Conservation (phyloP, 306 rosid species). For the Quercus robur region DNA sequence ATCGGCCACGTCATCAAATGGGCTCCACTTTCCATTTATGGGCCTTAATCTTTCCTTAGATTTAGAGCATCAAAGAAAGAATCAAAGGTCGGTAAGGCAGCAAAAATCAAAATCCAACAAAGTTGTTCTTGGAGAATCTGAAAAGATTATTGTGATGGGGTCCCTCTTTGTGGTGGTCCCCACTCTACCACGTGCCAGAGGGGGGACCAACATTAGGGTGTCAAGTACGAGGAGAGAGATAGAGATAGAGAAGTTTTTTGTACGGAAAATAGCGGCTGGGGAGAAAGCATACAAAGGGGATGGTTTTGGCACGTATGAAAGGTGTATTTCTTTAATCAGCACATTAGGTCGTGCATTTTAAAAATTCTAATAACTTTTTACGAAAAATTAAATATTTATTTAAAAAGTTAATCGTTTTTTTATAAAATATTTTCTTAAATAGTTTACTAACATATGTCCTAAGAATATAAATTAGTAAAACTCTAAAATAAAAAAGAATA, state of each 20-base stretch:
- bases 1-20: conserved; percentile 8
- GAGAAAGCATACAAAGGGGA: background rate
- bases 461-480: too few species aligned
- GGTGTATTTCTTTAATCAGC: background rate
- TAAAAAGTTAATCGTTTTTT: too few species aligned
- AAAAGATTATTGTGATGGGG: conserved; percentile 8
- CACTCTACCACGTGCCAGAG: conserved; percentile 8
- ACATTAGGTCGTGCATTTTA: too few species aligned
- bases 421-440: too few species aligned
- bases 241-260: background rate
- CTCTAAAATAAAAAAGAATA: too few species aligned
- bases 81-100: background rate
- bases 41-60: background rate
- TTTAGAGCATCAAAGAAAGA: background rate
- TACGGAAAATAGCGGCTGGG: conserved; percentile 33
- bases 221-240: conserved; percentile 5
- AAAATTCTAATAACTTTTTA: too few species aligned
- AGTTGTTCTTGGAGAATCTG: background rate
- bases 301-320: conserved; percentile 18
- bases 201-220: background rate
- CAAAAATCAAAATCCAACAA: background rate
- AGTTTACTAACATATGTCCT: too few species aligned
- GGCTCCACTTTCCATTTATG: conserved; percentile 20
- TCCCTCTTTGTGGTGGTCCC: conserved; percentile 26
- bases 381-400: too few species aligned